A percentile compares a stretch with the other conserved stretches of the same genome.
Evolutionary conservation across 2,329 filamentous ascomycete species (phyloP).

Genomic region (Golovinomyces cichoracearum): DNA sequence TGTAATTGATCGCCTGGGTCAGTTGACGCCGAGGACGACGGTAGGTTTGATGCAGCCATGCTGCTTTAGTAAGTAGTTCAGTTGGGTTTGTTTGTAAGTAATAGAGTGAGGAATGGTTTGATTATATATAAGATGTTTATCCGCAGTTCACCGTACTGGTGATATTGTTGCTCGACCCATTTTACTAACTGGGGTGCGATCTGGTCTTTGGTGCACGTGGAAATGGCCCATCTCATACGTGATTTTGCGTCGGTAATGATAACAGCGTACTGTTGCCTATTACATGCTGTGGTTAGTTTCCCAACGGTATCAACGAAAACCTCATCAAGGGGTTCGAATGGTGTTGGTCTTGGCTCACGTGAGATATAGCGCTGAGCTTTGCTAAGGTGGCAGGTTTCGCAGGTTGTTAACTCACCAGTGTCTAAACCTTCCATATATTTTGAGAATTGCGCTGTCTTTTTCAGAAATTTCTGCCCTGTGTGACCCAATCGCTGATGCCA

Average conservation of each 20-base stretch:
- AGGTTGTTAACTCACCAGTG: not conserved
- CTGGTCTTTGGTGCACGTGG: not conserved
- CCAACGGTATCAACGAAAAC: not conserved
- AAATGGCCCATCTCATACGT: not conserved
- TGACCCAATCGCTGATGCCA: not conserved
- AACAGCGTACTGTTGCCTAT: not conserved
- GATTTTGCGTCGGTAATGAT: slow-evolving; percentile 1
- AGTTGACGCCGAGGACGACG: no score
- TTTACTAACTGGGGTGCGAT: not conserved
- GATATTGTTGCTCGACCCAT: not conserved
- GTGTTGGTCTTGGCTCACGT: not conserved
- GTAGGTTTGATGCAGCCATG: no score
- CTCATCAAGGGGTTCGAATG: not conserved
- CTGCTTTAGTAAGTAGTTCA: no score
- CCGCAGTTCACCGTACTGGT: not conserved
- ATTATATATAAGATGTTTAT: no score
- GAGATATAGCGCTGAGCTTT: not conserved
- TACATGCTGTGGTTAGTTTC: not conserved
- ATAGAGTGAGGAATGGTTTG: no score
- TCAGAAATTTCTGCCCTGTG: not conserved
- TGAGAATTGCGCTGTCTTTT: not conserved
- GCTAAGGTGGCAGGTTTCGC: not conserved
- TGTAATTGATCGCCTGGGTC: no score
- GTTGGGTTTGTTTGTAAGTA: no score
- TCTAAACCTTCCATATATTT: slow-evolving; percentile 1